Evolutionary conservation across 1,284 basidiomycete genomes (phyloP).

Genomic region (Malassezia yamatoensis): DNA sequence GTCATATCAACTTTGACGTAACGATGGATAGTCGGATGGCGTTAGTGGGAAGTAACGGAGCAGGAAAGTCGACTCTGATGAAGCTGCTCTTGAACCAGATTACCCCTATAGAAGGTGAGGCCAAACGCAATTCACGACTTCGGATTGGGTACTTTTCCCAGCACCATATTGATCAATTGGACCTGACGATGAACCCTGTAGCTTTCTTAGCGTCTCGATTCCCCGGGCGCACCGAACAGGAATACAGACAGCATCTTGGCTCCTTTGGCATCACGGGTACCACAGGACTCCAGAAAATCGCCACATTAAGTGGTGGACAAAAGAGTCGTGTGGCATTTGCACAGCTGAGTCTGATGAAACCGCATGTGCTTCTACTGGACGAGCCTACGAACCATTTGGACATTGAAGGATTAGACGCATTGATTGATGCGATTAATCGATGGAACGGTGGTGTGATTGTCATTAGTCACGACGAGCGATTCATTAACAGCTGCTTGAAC

Average conservation of each 20-base stretch:
- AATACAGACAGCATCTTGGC: slow-evolving; percentile 88
- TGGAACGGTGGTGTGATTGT: slow-evolving; percentile 80
- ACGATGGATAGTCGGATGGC: slow-evolving; percentile 39
- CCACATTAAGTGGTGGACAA: slow-evolving; percentile 67
- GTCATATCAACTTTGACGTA: slow-evolving; percentile 72
- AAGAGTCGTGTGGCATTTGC: slow-evolving; percentile 95
- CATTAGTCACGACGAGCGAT: slow-evolving; percentile 42
- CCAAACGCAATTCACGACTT: slow-evolving; percentile 79
- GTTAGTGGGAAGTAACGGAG: slow-evolving; percentile 42
- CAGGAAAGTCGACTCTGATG: slow-evolving; percentile 71
- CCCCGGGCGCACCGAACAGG: slow-evolving; percentile 91
- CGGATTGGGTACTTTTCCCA: slow-evolving; percentile 56
- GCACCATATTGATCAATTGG: slow-evolving; percentile 90
- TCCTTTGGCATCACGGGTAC: slow-evolving; percentile 96
- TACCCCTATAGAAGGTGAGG: slow-evolving; percentile 66
- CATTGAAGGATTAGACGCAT: slow-evolving; percentile 77
- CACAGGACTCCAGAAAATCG: slow-evolving; percentile 73
- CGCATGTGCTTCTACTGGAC: slow-evolving; percentile 92
- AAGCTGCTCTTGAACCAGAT: slow-evolving; percentile 89
- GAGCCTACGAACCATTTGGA: slow-evolving; percentile 98
- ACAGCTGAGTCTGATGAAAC: slow-evolving; percentile 73
- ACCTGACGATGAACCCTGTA: slow-evolving; percentile 73
- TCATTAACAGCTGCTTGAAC: slow-evolving; percentile 35
- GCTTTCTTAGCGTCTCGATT: slow-evolving; percentile 81
- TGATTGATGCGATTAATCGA: slow-evolving; percentile 71